Base-by-base conservation (phyloP, 495 filamentous ascomycete species). In the Choiromyces venosus region DNA sequence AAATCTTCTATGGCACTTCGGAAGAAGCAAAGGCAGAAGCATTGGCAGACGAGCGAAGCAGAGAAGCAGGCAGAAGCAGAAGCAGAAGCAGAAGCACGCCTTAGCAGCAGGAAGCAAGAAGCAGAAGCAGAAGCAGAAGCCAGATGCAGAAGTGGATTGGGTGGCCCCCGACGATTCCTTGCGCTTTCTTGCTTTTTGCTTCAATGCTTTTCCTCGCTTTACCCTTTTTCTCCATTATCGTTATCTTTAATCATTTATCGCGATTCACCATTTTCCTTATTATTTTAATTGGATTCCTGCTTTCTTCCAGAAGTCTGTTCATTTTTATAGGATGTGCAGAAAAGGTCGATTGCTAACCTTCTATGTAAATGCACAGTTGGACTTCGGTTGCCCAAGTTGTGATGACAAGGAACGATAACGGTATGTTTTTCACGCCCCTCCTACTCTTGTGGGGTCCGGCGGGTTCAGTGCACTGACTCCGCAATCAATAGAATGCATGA, bases 401-500 rank as follows among this genome's bases (percentile, higher is more conserved):
- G 33, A 77, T 77, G 75, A 77, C 75, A 5, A 73, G 75, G 74
- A 70, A 77, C 40, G 74, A 77, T 61, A 77, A 76, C 61, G 75
- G 75, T 77, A 73, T 73, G 74, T 64, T 42, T 46, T 39, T 18
- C 16, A n/a, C 25, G 29, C 25, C 44, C 44, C 65, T 37, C 46
- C 25, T 19, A 4, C 33, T 56, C 25, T n/a, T 37, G 69, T 66
- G 65, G 65, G 69, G 46, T 66, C 73, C 65, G 66, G 44, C 52
- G 19, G 61, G 46, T 46, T 67, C 71, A 65, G 70, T 74, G 37
- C 69, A 66, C 74, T 77, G 40, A 77, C 74, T 72, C 68, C 39
- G 65, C 73, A 74, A 68, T 68, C 44, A 39, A 76, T 39, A 77
- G 75, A 77, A 69, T 77, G 75, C 75, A 77, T 77, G 75, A 77